Base-by-base conservation (phyloP, 2,329 filamentous ascomycete genomes). In the Xylariaceae sp. region DNA sequence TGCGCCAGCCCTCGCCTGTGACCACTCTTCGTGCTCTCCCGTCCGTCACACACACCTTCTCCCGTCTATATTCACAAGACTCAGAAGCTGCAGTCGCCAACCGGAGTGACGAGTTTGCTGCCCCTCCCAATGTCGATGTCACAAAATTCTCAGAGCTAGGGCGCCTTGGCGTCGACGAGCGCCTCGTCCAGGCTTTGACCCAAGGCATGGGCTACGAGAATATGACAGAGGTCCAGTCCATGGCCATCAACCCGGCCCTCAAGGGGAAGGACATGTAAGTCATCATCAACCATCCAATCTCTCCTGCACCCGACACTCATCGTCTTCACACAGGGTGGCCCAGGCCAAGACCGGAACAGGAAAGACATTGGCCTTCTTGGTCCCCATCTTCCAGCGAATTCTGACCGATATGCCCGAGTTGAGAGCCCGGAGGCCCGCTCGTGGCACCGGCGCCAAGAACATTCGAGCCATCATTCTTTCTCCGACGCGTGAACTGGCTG, bases 321-420 rank as follows among this genome's bases (percentile, higher is more conserved):
- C 42, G 18, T 44, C 28, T 41, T 48, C 28, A 38, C 41, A 55
- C 64, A 90, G 88, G 62, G 80, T 97, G 60, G 94, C 93, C 43
- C 94, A 97, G 75, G 94, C 94, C 54, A 96, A 90, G 74, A 99
- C 94, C 9, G 94, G 94, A 68, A 97, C 94, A 4, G 94, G 94
- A 68, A 99, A 99, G 75, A 99, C 94, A 0, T 75, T 97, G 51
- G 94, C 90, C 34, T 99, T 97, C 76, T 79, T 99, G 19, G 73
- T 97, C 6, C 94, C 94, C 46, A 77, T 91, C 7, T 74, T 97
- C 47, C 90, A 97, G 69, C 86, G 85, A 54, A 88, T 96, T 65
- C 75, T 96, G 55, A 69, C 73, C 17, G 73, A 78, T 54, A 82
- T 90, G 58, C 82, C 84, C 1, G 70, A 74, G 0, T 78, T 95